Percentiles rank a stretch among this genome's conserved stretches.
Evolutionary conservation across 495 filamentous ascomycete genomes (phyloP).

Genomic region (Penicillium arizonense): DNA sequence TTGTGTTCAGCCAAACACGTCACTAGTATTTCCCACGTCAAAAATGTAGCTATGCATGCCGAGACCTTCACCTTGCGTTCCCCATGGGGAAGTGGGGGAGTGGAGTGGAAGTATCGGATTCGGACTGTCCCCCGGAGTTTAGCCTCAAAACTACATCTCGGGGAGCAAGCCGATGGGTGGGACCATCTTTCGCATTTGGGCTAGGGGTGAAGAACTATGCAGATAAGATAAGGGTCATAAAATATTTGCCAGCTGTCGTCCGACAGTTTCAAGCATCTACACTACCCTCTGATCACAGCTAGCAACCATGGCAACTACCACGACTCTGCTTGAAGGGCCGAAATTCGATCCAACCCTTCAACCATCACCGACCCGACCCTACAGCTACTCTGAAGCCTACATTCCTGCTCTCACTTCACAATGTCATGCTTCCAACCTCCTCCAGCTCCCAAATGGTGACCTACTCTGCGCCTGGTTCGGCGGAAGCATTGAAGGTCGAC

Average conservation of each 20-base stretch:
- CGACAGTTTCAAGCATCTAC: not conserved
- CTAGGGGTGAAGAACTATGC: too few relatives aligned
- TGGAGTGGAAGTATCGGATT: conserved; percentile 3
- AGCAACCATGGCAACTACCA: conserved; percentile 7
- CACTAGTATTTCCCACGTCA: not conserved
- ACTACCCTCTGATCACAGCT: not conserved
- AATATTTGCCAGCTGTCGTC: too few relatives aligned
- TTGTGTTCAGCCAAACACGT: not conserved
- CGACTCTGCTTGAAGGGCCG: not conserved
- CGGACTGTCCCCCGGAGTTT: conserved; percentile 11
- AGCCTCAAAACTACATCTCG: not conserved
- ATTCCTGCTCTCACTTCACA: conserved; percentile 24
- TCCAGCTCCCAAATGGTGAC: conserved; percentile 22
- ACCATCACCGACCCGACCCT: not conserved
- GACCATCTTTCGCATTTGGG: not conserved
- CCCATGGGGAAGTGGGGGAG: conserved; percentile 23
- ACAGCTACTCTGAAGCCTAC: conserved; percentile 14
- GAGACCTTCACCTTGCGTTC: conserved; percentile 2
- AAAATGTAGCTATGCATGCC: not conserved
- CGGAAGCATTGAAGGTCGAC: conserved; percentile 26
- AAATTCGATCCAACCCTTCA: conserved; percentile 8
- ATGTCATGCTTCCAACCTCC: conserved; percentile 27
- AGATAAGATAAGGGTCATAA: conserved; percentile 11
- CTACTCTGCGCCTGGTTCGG: conserved; percentile 26
- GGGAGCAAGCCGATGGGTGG: conserved; percentile 13